phyloP scores from a whole-genome alignment of 495 filamentous ascomycete species.

The Massariosphaeria phaeospora region DNA sequence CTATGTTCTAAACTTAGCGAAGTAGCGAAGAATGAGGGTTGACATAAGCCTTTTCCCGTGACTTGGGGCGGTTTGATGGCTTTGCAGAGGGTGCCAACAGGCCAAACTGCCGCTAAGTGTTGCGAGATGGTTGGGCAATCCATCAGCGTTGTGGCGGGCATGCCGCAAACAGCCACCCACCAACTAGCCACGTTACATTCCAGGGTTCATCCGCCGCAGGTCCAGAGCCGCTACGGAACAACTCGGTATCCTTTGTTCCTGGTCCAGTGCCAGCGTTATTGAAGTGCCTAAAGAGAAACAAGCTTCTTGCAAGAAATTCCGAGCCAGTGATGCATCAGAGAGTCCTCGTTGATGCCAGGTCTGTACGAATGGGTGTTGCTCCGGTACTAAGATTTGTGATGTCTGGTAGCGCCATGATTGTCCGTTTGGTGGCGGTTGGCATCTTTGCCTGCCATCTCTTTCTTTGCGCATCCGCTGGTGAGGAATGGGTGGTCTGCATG shows the following conservation, averaged over 20 bases:
- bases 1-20: slow-evolving; percentile 24
- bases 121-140: slow-evolving; percentile 13
- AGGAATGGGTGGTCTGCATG: slow-evolving; percentile 9
- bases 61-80: slow-evolving; percentile 11
- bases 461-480: slow-evolving; percentile 1
- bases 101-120: slow-evolving; percentile 13
- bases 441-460: background rate
- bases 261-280: background rate
- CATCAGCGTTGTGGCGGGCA: slow-evolving; percentile 13
- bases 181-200: slow-evolving; percentile 18
- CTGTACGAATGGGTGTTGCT: no score
- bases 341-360: background rate
- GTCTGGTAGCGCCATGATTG: background rate
- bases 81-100: slow-evolving; percentile 20
- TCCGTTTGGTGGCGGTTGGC: background rate
- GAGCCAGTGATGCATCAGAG: background rate
- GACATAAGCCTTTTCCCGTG: slow-evolving; percentile 23
- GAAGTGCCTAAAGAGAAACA: background rate
- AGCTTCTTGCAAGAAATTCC: background rate
- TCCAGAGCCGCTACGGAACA: background rate
- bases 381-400: background rate
- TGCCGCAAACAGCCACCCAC: slow-evolving; percentile 24
- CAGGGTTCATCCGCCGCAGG: background rate
- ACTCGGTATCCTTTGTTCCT: background rate
- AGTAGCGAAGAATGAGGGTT: slow-evolving; percentile 19